Percentiles rank a stretch among this genome's conserved stretches.
Conservation (phyloP, 2,329 filamentous ascomycete species). For the Leptosphaerulina australis region DNA sequence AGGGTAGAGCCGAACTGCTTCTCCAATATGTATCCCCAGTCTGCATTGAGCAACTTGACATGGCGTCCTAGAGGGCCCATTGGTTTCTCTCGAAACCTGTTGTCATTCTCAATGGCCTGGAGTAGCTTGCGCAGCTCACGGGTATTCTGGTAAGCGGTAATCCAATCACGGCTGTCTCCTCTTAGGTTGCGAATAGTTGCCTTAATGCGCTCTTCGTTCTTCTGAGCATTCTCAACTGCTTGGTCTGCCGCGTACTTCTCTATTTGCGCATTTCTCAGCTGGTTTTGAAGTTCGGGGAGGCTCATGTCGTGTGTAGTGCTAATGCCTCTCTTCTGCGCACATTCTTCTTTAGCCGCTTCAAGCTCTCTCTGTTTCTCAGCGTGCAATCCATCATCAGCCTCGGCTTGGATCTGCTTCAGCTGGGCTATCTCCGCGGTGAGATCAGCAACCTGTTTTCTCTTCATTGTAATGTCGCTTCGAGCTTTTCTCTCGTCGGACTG, state of each 20-base stretch:
- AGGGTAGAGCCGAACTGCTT: conserved; percentile 72
- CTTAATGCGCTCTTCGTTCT: conserved; percentile 62
- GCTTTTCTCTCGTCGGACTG: conserved; percentile 69
- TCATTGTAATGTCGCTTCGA: conserved; percentile 61
- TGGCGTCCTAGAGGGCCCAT: conserved; percentile 84
- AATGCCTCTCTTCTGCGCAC: conserved; percentile 53
- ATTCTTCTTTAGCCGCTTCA: conserved; percentile 61
- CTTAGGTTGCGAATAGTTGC: conserved; percentile 59
- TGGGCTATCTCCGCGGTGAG: conserved; percentile 56
- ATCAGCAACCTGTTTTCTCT: conserved; percentile 53
- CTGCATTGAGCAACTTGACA: conserved; percentile 74
- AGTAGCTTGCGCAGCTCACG: conserved; percentile 67
- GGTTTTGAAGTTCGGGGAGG: conserved; percentile 44
- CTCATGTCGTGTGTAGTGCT: conserved; percentile 52
- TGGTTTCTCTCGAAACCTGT: conserved; percentile 71
- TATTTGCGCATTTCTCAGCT: conserved; percentile 41
- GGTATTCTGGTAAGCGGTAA: conserved; percentile 65
- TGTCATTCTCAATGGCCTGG: conserved; percentile 70
- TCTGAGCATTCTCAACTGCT: conserved; percentile 38
- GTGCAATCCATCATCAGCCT: conserved; percentile 71
- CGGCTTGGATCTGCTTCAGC: conserved; percentile 65
- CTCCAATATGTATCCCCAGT: conserved; percentile 86
- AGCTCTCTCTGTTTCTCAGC: conserved; percentile 65
- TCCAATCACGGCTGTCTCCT: conserved; percentile 62
- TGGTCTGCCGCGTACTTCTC: conserved; percentile 26